Base-by-base conservation (phyloP, 2,329 filamentous ascomycete genomes). In the Nectriaceae sp. region DNA sequence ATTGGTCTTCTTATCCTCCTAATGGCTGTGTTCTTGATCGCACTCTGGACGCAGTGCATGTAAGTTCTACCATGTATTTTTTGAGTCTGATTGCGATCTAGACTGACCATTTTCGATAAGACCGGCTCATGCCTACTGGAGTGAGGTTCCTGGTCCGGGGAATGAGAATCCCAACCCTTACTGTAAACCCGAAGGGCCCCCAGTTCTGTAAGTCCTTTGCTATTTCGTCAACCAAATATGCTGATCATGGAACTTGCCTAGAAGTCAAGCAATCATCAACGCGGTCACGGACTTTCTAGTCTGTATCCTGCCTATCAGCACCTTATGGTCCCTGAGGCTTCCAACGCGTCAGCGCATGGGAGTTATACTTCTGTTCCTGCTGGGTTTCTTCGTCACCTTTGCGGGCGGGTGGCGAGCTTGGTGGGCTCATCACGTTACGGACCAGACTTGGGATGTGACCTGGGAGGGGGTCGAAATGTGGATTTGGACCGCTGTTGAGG, bases 401-500 rank as follows among this genome's bases (percentile, higher is more conserved):
- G 70, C 68, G 0, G 65, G 66, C 13, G 61, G 62, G 24, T 61
- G 72, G 60, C 62, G 71, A 2, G 63, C 65, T 3, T 73, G 72
- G 48, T 73, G 67, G 63, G 57, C 68, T 18, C 57, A 66, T 42
- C 58, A 63, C 40, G 68, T 72, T 10, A 65, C 69, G 5, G 52
- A 63, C 22, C 37, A 63, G 26, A 70, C 68, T 2, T 73, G 69
- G 54, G 71, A 74, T 50, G 65, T 73, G 0, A 74, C 70, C 3
- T 74, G 71, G 70, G 54, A 71, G 6, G 69, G 70, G 1, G 70
- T 70, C 39, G 54, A 70, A 13, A 57, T 74, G 16, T 74, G 71
- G 71, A 68, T 71, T 22, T 73, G 71, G 70, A 71, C 70, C 1
- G 68, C 71, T 3, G 64, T 73, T 19, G 71, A 74, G 49, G 69